Conservation (phyloP, 2,329 filamentous ascomycete genomes). For the Fusarium anguioides region DNA sequence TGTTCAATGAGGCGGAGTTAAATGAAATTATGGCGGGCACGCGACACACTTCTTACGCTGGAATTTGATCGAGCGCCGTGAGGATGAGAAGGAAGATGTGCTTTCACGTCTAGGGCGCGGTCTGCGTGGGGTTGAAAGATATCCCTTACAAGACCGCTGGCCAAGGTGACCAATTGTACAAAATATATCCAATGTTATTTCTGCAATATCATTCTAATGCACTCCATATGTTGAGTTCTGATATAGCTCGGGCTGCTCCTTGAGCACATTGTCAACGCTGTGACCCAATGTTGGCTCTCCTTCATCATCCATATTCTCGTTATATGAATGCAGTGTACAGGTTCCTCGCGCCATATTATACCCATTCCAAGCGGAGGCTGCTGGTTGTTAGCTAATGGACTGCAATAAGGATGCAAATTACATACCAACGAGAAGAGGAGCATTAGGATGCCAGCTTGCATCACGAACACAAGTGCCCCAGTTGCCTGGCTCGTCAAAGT, state of each 20-base stretch:
- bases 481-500: conserved; percentile 63
- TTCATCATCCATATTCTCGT: conserved; percentile 72
- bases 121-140: conserved; percentile 12
- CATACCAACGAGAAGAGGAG: conserved; percentile 78
- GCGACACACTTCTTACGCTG: conserved; percentile 41
- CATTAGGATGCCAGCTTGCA: conserved; percentile 89
- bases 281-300: conserved; percentile 69
- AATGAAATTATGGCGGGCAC: conserved; percentile 44
- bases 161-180: conserved; percentile 40
- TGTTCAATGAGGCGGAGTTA: conserved; percentile 44
- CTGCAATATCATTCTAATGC: conserved; percentile 26
- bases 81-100: conserved; percentile 23
- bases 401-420: conserved; percentile 13
- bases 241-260: conserved; percentile 49
- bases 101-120: conserved; percentile 20
- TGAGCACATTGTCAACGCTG: conserved; percentile 70
- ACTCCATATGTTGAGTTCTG: conserved; percentile 32
- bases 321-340: conserved; percentile 82
- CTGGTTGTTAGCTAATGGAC: conserved; percentile 25
- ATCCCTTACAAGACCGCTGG: conserved; percentile 11
- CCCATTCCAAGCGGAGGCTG: conserved; percentile 86
- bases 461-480: conserved; percentile 88
- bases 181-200: conserved; percentile 41
- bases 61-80: conserved; percentile 32
- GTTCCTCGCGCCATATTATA: conserved; percentile 79